Conservation (phyloP, 305 asterid genomes). For the Stenogyne calaminthoides region DNA sequence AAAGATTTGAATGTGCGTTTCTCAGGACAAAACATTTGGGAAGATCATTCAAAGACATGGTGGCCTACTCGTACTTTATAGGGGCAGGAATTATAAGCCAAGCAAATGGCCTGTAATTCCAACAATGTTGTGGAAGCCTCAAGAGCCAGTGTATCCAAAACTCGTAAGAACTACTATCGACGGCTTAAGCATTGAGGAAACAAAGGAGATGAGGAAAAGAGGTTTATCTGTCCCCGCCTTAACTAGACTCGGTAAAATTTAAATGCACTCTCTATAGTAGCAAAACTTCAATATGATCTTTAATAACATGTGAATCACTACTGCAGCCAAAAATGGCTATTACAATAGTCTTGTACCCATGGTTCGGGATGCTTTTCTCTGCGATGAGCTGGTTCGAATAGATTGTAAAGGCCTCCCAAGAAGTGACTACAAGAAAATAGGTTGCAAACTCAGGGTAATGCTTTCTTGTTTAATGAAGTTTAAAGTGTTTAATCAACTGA, state of each 20-base stretch:
- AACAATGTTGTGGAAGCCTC: constrained; percentile 95
- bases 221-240: constrained; percentile 66
- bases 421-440: constrained; percentile 84
- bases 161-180: constrained; percentile 75
- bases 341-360: constrained; percentile 83
- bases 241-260: constrained; percentile 67
- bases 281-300: background rate
- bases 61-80: constrained; percentile 73
- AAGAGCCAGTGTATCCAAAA: constrained; percentile 90
- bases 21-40: constrained; percentile 87
- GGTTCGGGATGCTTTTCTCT: constrained; percentile 79
- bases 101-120: constrained; percentile 78
- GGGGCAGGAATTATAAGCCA: constrained; percentile 78
- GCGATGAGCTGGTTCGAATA: constrained; percentile 70
- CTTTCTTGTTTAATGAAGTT: constrained; percentile 1
- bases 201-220: constrained; percentile 68
- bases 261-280: constrained; percentile 2
- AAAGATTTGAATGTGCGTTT: constrained; percentile 10
- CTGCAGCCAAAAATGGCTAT: constrained; percentile 87
- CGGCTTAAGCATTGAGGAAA: constrained; percentile 79
- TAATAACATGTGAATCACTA: constrained; percentile 15
- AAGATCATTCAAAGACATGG: constrained; percentile 82
- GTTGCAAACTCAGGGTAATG: constrained; percentile 81
- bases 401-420: constrained; percentile 75
- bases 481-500: background rate